phyloP scores from a whole-genome alignment of 2,329 filamentous ascomycete species.

The Trichoderma atrobrunneum region DNA sequence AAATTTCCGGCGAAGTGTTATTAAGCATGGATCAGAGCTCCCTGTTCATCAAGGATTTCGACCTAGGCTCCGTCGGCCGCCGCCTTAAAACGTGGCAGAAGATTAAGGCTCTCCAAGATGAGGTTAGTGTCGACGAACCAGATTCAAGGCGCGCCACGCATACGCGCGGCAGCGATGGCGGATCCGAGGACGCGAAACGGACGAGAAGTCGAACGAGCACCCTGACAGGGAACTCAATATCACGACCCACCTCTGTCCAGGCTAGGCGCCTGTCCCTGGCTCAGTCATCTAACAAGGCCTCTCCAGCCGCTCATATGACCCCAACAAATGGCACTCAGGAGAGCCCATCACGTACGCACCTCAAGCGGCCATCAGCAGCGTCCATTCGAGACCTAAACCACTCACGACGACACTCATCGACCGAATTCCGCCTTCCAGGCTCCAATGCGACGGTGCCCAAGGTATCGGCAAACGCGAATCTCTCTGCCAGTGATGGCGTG shows the following conservation, averaged over 20 bases:
- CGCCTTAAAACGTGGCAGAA: constrained; percentile 95
- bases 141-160: constrained; percentile 52
- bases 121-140: constrained; percentile 58
- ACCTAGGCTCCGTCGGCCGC: constrained; percentile 85
- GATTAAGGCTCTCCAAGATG: constrained; percentile 86
- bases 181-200: constrained; percentile 51
- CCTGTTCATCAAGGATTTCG: constrained; percentile 91
- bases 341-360: constrained; percentile 48
- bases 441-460: constrained; percentile 36
- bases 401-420: constrained; percentile 82
- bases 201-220: constrained; percentile 57
- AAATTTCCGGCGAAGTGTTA: constrained; percentile 91
- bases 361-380: constrained; percentile 70
- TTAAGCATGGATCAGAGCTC: constrained; percentile 94
- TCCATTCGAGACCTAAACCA: constrained; percentile 81
- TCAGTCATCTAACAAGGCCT: constrained; percentile 47
- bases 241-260: constrained; percentile 46
- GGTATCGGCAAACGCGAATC: constrained; percentile 42
- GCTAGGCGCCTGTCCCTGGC: constrained; percentile 48
- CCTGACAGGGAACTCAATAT: constrained; percentile 45
- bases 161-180: constrained; percentile 57
- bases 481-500: constrained; percentile 38
- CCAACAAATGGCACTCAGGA: constrained; percentile 39
- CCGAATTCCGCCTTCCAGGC: constrained; percentile 59
- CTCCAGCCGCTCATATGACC: constrained; percentile 43